phyloP scores from a whole-genome alignment of 164 flowering plant genomes.

The Tetrastigma voinierianum region DNA sequence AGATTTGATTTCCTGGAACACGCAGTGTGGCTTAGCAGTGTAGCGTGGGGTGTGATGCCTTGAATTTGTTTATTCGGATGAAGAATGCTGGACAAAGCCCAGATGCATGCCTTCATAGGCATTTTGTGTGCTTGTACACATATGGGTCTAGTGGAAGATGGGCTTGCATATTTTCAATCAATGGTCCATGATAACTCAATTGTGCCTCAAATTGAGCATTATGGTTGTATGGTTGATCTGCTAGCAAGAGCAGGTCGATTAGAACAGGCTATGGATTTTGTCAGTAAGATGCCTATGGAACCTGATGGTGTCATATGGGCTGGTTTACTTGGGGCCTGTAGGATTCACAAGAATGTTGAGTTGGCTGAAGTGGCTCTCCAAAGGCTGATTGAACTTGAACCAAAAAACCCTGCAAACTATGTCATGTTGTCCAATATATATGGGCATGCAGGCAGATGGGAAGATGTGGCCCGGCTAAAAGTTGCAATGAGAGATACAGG shows the following conservation, averaged over 20 bases:
- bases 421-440: slow-evolving; percentile 67
- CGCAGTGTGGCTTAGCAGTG: slow-evolving; percentile 61
- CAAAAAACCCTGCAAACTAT: slow-evolving; percentile 57
- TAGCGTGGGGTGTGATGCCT: slow-evolving; percentile 57
- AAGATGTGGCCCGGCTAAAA: slow-evolving; percentile 51
- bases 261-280: slow-evolving; percentile 48
- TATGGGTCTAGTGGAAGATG: slow-evolving; percentile 59
- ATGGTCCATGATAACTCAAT: slow-evolving; percentile 50
- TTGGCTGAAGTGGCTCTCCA: slow-evolving; percentile 59
- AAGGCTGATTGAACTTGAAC: slow-evolving; percentile 54
- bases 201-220: slow-evolving; percentile 68
- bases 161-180: slow-evolving; percentile 42
- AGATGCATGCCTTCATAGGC: slow-evolving; percentile 68
- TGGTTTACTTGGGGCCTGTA: slow-evolving; percentile 58
- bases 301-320: slow-evolving; percentile 80
- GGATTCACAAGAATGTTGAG: slow-evolving; percentile 46
- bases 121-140: slow-evolving; percentile 72
- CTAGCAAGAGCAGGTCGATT: slow-evolving; percentile 58
- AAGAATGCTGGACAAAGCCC: slow-evolving; percentile 41
- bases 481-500: slow-evolving; percentile 55
- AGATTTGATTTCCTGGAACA: slow-evolving; percentile 74
- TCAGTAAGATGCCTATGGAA: slow-evolving; percentile 59
- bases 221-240: slow-evolving; percentile 79
- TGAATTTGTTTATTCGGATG: slow-evolving; percentile 48
- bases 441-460: slow-evolving; percentile 53